Percentiles rank a stretch among this genome's conserved stretches.
phyloP scores from a whole-genome alignment of 805 yeast genomes.

The Limtongia smithiae region DNA sequence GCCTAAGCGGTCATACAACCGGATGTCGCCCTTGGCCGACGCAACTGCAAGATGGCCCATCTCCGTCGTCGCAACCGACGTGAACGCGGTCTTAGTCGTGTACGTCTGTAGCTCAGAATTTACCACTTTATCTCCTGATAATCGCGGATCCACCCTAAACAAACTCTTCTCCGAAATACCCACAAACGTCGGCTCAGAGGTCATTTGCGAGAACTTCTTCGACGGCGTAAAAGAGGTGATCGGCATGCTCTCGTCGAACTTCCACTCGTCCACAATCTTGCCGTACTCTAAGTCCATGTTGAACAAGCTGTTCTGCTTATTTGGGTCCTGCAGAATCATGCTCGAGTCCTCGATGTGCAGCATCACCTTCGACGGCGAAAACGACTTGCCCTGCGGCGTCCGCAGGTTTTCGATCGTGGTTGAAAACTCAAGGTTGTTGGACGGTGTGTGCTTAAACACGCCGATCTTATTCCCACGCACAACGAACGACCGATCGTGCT shows the following conservation, averaged over 20 bases:
- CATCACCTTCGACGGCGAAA: constrained; percentile 65
- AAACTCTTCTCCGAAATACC: constrained; percentile 65
- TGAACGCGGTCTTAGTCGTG: constrained; percentile 54
- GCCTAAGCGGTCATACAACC: constrained; percentile 70
- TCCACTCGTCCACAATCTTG: constrained; percentile 83
- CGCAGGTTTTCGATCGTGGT: constrained; percentile 65
- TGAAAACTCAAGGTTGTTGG: constrained; percentile 51
- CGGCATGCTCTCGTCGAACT: constrained; percentile 45
- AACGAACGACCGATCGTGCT: constrained; percentile 71
- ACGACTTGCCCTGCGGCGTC: constrained; percentile 47
- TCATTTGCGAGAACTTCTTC: constrained; percentile 68
- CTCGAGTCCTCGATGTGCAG: constrained; percentile 69
- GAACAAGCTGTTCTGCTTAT: constrained; percentile 48
- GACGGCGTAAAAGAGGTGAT: constrained; percentile 64
- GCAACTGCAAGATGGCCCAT: constrained; percentile 74
- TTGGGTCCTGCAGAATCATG: constrained; percentile 60
- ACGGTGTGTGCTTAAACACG: constrained; percentile 60
- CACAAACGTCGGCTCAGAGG: constrained; percentile 67
- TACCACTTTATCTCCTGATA: constrained; percentile 56
- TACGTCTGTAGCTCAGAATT: constrained; percentile 53
- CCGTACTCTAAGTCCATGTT: constrained; percentile 80
- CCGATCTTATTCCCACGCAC: constrained; percentile 78
- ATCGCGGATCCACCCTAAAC: constrained; percentile 78
- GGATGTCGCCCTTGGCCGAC: constrained; percentile 67
- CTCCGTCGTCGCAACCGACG: constrained; percentile 65